Base-by-base conservation (phyloP, 495 filamentous ascomycete genomes). In the Xylaria acuta region DNA sequence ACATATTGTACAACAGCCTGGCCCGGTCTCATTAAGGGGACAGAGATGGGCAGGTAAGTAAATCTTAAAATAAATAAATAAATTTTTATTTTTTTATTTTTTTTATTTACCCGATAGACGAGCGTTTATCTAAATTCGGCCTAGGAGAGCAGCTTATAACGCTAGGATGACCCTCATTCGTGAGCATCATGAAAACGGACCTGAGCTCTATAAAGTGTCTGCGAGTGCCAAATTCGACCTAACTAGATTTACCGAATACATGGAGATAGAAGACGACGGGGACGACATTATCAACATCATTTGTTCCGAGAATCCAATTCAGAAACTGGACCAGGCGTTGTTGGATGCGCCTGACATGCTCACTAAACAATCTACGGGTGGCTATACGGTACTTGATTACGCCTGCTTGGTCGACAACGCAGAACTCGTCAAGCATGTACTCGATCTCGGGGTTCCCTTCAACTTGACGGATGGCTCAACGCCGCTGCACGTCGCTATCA, bases 231-330 rank as follows among this genome's bases (percentile, higher is more conserved):
- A 53, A 18, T 51, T 51, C 3, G 45, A 51, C n/a, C 1, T 67
- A 12, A 53, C 27, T 22, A 25, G 18, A 27, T 51, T 67, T 11
- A 25, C 38, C 20, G 5, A 40, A 8, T 51, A 53, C 11, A 40
- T 22, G 27, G 64, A 67, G 8, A 30, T 47, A 16, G 64, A 67
- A 40, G 64, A 53, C 11, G 64, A 67, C 30, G 27, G 20, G 1
- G 12, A 53, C 1, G 11, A 47, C 3, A 7, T 22, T 22, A 5
- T 53, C n/a, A 9, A 51, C 0, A 40, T 38, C 1, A 8, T 32
- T 3, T 40, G 18, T 32, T 34, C 64, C 9, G 64, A 66, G 18
- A 25, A 38, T 9, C n/a, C 64, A 16, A 51, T 22, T 25, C 30
- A 51, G 14, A 16, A 18, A 22, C 5, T 51, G 7, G 30, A 27